Evolutionary conservation across 2,329 filamentous ascomycete genomes (phyloP).

Genomic region (Fusarium sterilihyphosum): DNA sequence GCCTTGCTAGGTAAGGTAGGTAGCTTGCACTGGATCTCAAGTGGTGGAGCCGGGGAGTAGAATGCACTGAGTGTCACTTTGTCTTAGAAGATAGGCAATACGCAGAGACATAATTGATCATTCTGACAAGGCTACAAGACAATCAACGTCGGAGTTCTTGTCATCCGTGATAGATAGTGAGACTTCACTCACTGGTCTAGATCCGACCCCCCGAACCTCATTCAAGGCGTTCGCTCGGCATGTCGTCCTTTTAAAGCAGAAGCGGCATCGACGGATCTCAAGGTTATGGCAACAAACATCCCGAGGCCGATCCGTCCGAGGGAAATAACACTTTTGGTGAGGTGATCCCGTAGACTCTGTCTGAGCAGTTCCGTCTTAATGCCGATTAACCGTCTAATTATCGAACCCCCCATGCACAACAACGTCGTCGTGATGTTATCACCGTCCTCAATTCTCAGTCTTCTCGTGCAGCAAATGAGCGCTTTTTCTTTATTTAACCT

Average conservation of each 20-base stretch:
- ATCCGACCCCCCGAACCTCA: conserved; percentile 24
- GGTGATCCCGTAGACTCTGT: neutral
- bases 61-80: conserved; percentile 2
- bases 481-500: neutral
- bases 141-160: neutral
- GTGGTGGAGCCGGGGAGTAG: conserved; percentile 1
- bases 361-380: conserved; percentile 10
- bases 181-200: conserved; percentile 9
- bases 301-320: conserved; percentile 16
- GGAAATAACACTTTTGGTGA: neutral
- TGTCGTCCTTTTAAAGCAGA: neutral
- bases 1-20: neutral
- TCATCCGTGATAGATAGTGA: neutral
- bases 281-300: conserved; percentile 1
- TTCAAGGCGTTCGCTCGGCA: conserved; percentile 7
- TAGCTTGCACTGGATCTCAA: neutral
- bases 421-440: neutral
- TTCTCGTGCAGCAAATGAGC: neutral
- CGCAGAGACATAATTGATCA: neutral
- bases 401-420: neutral
- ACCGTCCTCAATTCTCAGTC: neutral
- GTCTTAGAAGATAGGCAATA: neutral
- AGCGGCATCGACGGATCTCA: neutral
- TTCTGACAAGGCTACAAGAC: conserved; percentile 3
- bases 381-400: neutral